phyloP scores from a whole-genome alignment of 2,329 filamentous ascomycete species.

The Trichoderma citrinoviride region DNA sequence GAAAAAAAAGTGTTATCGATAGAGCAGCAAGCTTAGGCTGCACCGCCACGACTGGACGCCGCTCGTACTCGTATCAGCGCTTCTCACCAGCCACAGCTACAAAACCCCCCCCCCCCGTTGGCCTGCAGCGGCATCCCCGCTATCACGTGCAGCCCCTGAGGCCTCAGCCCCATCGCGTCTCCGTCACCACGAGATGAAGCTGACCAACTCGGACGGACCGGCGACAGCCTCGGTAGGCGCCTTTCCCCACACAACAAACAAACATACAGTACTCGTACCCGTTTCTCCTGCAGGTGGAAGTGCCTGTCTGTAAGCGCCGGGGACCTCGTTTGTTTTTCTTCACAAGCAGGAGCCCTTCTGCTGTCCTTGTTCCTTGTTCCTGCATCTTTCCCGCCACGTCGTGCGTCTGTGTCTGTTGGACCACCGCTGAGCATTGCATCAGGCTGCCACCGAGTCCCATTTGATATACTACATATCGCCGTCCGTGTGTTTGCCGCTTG shows the following conservation, averaged over 20 bases:
- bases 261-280: no score
- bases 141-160: slow-evolving; percentile 35
- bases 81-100: no score
- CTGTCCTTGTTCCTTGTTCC: background rate
- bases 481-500: background rate
- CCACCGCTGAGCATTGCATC: background rate
- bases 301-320: slow-evolving; percentile 9
- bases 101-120: slow-evolving; percentile 4
- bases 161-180: background rate
- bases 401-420: background rate
- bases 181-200: slow-evolving; percentile 5
- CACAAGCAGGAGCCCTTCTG: slow-evolving; percentile 1
- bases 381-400: slow-evolving; percentile 6
- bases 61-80: no score
- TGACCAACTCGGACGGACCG: slow-evolving; percentile 19
- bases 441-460: slow-evolving; percentile 8
- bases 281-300: slow-evolving; percentile 16
- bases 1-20: slow-evolving; percentile 39
- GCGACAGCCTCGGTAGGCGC: slow-evolving; percentile 22
- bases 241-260: slow-evolving; percentile 18
- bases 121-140: slow-evolving; percentile 25
- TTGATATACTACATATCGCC: background rate
- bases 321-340: background rate
- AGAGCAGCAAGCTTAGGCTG: slow-evolving; percentile 21
- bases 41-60: background rate